Evolutionary conservation across 148 eudicot genomes (phyloP), one percentile per base, ranked within the genome.

Genomic region (Silene uniflora): DNA sequence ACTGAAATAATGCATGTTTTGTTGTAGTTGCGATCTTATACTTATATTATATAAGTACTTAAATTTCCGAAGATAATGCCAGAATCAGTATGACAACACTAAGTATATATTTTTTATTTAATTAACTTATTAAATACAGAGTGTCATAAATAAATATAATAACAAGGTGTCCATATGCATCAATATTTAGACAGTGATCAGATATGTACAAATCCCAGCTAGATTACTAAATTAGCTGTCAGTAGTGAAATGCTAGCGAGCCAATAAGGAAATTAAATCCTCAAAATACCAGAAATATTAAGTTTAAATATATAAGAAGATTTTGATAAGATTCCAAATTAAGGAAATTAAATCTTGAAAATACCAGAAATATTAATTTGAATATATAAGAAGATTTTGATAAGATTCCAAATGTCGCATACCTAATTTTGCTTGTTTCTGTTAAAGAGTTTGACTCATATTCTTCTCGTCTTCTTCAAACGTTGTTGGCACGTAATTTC

Each of bases 301-400:
- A 14, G n/a, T 35, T 64, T 42, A 24, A 29, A 73, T 29, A 14
- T 14, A 21, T 46, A 14, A 1, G 23, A 16, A 11, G 13, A 52
- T 29, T 56, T 24, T 27, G 11, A 16, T 18, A 74, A 74, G 42
- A 44, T 74, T 74, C 76, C 60, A 62, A 46, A 2, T 74, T n/a
- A n/a, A n/a, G n/a, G n/a, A n/a, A 58, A 19, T 58, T 14, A 14
- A 5, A 58, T 32, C 29, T 32, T 32, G 17, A 64, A 63, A 64
- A 16, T 8, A 64, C 2, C 16, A 2, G 16, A 23, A 22, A 24
- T 32, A n/a, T 8, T 64, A 22, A 14, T 35, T 64, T 42, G 46
- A 29, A 73, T 29, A 14, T 14, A 21, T 46, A 14, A 1, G 23
- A 16, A 11, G 13, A 52, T 29, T 56, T 24, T 27, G 11, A 16